A percentile compares a stretch with the other conserved stretches of the same genome.
phyloP scores from a whole-genome alignment of 257 asterid species.

The Apocynum venetum region DNA sequence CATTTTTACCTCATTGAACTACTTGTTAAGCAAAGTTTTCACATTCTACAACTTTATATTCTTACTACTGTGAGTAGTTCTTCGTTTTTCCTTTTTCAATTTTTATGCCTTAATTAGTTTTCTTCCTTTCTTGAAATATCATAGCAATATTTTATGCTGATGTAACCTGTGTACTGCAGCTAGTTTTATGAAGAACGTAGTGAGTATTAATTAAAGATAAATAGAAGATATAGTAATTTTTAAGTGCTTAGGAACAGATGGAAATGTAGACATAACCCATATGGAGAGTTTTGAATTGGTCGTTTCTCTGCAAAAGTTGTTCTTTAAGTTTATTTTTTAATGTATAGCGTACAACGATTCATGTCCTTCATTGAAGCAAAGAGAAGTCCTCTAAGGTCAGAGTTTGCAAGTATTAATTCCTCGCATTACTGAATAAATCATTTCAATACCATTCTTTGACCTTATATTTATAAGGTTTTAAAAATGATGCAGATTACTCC shows the following conservation, averaged over 20 bases:
- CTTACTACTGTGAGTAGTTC: too few species aligned
- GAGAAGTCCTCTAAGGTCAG: not conserved
- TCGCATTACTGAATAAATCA: too few species aligned
- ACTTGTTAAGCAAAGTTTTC: too few species aligned
- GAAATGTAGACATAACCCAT: constrained; percentile 29
- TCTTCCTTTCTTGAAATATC: not conserved
- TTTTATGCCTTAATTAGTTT: too few species aligned
- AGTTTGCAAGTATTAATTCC: too few species aligned
- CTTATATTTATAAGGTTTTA: too few species aligned
- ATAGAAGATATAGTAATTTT: not conserved
- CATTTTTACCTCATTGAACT: too few species aligned
- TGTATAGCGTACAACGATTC: not conserved
- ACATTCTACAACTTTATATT: too few species aligned
- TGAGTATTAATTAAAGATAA: not conserved
- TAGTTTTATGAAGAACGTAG: not conserved
- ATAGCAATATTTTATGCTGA: not conserved
- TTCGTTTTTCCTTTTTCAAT: too few species aligned
- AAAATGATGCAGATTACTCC: not conserved
- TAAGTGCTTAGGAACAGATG: constrained; percentile 7
- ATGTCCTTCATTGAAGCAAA: constrained; percentile 13
- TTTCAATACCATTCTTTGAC: too few species aligned
- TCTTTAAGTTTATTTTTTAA: not conserved
- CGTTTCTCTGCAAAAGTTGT: constrained; percentile 15
- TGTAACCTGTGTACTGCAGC: not conserved
- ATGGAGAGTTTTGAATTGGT: constrained; percentile 33